Conservation (phyloP, 257 asterid species). For the Anisodus tanguticus region DNA sequence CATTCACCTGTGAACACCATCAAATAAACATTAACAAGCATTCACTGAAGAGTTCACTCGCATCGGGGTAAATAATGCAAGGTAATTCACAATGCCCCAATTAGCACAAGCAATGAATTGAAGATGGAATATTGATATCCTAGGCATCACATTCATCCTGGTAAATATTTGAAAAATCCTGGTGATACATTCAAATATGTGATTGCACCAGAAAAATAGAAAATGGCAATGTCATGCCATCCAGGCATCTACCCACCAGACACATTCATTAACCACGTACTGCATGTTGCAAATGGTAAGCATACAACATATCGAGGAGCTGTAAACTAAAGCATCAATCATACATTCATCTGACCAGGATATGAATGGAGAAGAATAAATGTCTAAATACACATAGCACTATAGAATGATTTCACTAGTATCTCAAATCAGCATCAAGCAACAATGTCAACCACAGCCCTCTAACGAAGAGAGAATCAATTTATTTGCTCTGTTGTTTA, state of each 20-base stretch:
- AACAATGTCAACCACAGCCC: neutral
- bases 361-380: slow-evolving; percentile 18
- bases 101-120: neutral
- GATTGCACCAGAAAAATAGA: slow-evolving; percentile 20
- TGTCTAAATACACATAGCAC: slow-evolving; percentile 19
- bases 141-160: slow-evolving; percentile 18
- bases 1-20: slow-evolving; percentile 18
- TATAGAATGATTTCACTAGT: neutral
- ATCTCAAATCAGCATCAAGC: slow-evolving; percentile 17
- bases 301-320: neutral
- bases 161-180: neutral
- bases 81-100: neutral
- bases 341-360: neutral
- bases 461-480: neutral
- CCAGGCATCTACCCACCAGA: slow-evolving; percentile 1
- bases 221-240: neutral
- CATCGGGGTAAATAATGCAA: slow-evolving; percentile 5
- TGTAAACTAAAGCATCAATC: neutral
- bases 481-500: neutral
- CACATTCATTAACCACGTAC: neutral
- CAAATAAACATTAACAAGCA: slow-evolving; percentile 17
- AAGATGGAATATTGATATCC: neutral
- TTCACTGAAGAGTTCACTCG: slow-evolving; percentile 8
- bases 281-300: slow-evolving; percentile 11
- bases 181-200: slow-evolving; percentile 12